phyloP scores from a whole-genome alignment of 495 filamentous ascomycete species.

The Parmelia sp. region DNA sequence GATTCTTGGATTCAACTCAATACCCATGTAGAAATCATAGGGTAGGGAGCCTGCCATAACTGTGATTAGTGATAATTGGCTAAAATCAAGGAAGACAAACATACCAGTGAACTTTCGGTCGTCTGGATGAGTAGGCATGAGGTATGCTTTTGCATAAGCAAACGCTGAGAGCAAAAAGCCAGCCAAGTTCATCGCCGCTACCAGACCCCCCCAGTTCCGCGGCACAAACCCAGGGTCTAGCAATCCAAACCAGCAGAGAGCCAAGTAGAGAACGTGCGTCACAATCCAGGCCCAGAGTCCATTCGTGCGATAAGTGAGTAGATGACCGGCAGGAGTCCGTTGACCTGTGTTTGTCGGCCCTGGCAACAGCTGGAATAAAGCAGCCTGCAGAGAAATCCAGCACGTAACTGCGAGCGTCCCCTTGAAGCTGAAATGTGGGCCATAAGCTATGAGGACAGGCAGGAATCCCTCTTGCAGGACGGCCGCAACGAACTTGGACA shows the following conservation, averaged over 20 bases:
- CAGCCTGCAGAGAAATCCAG: not conserved
- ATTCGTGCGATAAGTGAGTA: not conserved
- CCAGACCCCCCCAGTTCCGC: not conserved
- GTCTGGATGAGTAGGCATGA: not conserved
- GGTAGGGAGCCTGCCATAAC: not conserved
- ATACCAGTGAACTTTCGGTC: not conserved
- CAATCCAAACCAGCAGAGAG: not conserved
- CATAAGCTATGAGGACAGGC: not conserved
- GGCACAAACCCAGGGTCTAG: not conserved
- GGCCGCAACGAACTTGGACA: not conserved
- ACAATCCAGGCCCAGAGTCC: not conserved
- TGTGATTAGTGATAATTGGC: not conserved
- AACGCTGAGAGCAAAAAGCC: not conserved
- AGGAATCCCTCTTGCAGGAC: not conserved
- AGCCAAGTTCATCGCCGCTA: not conserved
- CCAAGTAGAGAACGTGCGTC: not conserved
- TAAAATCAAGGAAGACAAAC: not conserved
- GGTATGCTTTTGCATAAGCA: not conserved
- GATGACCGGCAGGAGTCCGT: not conserved
- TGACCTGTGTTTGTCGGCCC: not conserved
- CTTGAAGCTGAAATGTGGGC: not conserved
- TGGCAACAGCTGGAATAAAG: not conserved
- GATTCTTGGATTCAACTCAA: not conserved
- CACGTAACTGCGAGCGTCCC: not conserved
- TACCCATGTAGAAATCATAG: slow-evolving; percentile 1